Evolutionary conservation across 2,329 filamentous ascomycete species (phyloP).

Genomic region (Knufia petricola): DNA sequence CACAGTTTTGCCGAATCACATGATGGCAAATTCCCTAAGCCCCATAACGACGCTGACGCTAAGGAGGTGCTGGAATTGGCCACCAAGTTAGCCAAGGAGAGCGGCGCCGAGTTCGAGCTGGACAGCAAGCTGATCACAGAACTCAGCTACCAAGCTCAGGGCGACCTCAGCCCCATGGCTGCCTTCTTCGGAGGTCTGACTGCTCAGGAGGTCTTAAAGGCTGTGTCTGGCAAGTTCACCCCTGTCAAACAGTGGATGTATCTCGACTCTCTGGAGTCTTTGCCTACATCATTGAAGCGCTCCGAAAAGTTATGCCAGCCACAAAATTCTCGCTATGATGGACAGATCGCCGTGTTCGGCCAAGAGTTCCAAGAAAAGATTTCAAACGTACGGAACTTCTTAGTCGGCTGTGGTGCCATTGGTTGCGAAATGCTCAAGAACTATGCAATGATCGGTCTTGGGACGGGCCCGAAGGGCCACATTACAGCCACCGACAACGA

Average conservation of each 20-base stretch:
- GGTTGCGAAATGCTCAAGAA: slow-evolving; percentile 99
- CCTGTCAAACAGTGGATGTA: slow-evolving; percentile 96
- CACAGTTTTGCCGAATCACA: slow-evolving; percentile 73
- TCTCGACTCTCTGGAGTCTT: slow-evolving; percentile 93
- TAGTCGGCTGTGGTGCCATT: slow-evolving; percentile 93
- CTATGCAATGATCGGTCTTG: slow-evolving; percentile 97
- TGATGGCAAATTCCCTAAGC: slow-evolving; percentile 61
- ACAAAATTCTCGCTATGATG: slow-evolving; percentile 77
- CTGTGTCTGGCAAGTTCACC: slow-evolving; percentile 93
- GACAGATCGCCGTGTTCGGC: slow-evolving; percentile 93
- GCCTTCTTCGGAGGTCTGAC: slow-evolving; percentile 90
- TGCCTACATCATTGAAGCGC: slow-evolving; percentile 64
- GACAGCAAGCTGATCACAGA: slow-evolving; percentile 90
- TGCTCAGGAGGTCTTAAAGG: slow-evolving; percentile 92
- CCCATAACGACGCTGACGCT: slow-evolving; percentile 79
- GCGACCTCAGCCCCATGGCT: slow-evolving; percentile 84
- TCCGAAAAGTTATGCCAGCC: slow-evolving; percentile 85
- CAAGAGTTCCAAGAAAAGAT: slow-evolving; percentile 91
- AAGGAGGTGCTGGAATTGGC: slow-evolving; percentile 65
- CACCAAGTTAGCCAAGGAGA: slow-evolving; percentile 57
- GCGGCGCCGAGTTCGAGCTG: slow-evolving; percentile 66
- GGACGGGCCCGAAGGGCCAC: slow-evolving; percentile 74
- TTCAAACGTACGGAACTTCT: slow-evolving; percentile 78
- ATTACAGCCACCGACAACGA: slow-evolving; percentile 97
- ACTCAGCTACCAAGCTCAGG: slow-evolving; percentile 85